phyloP scores from a whole-genome alignment of 2,329 filamentous ascomycete genomes.

The Emergomyces orientalis region DNA sequence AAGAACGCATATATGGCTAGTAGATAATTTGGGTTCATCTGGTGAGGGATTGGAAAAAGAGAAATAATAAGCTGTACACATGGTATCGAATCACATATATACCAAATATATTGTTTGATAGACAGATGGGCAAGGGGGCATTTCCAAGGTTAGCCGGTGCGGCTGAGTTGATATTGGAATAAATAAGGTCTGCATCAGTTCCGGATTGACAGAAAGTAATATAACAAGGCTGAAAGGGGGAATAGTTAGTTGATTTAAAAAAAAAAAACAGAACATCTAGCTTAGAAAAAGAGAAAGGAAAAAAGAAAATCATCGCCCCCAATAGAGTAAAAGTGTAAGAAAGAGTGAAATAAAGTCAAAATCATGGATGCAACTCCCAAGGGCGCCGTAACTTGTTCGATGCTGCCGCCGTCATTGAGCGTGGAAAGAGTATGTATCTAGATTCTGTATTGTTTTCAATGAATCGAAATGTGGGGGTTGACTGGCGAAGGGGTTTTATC shows the following conservation, averaged over 20 bases:
- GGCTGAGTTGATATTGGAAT: neutral
- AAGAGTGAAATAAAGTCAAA: conserved; percentile 12
- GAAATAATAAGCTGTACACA: neutral
- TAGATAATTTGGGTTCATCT: neutral
- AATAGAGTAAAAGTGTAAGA: conserved; percentile 16
- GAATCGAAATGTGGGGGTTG: neutral
- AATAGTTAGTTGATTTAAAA: neutral
- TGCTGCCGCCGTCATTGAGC: conserved; percentile 16
- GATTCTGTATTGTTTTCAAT: conserved; percentile 7
- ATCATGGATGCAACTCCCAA: conserved; percentile 12
- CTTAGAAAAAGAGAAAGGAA: neutral
- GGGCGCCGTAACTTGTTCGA: conserved; percentile 18
- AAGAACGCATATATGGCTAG: neutral
- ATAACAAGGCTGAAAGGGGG: conserved; percentile 3
- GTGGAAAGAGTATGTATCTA: conserved; percentile 19
- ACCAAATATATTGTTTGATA: conserved; percentile 3
- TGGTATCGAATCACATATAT: neutral
- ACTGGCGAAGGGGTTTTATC: neutral
- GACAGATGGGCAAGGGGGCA: neutral
- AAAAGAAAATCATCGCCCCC: neutral
- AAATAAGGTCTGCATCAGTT: neutral
- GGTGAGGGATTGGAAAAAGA: neutral
- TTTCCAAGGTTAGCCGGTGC: neutral
- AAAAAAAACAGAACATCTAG: neutral
- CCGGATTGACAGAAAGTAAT: neutral